Conservation (phyloP, 805 yeast species). For the Lipomyces anomalus region DNA sequence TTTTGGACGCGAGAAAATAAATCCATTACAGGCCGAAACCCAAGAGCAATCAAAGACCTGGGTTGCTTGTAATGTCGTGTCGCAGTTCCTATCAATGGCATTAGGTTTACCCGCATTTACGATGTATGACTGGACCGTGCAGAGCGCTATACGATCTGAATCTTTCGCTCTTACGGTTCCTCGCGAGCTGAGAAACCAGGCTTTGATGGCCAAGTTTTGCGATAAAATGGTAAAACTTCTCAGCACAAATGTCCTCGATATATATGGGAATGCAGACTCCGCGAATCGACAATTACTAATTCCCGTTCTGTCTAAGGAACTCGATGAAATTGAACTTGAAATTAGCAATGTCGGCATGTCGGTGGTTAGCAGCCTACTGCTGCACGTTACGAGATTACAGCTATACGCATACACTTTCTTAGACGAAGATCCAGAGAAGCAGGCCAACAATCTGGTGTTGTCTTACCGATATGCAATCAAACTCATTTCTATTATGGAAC, state of each 20-base stretch:
- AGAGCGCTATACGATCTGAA: conserved; percentile 42
- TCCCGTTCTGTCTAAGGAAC: conserved; percentile 60
- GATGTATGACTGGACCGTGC: conserved; percentile 67
- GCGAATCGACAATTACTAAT: conserved; percentile 71
- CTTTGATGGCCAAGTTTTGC: conserved; percentile 78
- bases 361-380: conserved; percentile 61
- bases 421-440: conserved; percentile 51
- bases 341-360: conserved; percentile 51
- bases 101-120: conserved; percentile 94
- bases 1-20: conserved; percentile 43
- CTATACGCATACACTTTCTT: conserved; percentile 74
- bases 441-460: conserved; percentile 67
- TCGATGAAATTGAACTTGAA: conserved; percentile 68
- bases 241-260: conserved; percentile 63
- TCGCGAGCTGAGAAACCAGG: conserved; percentile 61
- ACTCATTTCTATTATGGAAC: conserved; percentile 32
- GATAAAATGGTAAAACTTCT: conserved; percentile 76
- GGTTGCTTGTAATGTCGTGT: conserved; percentile 87
- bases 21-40: conserved; percentile 33
- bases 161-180: conserved; percentile 46
- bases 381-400: conserved; percentile 74
- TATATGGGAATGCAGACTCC: conserved; percentile 57
- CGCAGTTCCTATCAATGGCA: conserved; percentile 84
- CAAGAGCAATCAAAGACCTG: conserved; percentile 84
- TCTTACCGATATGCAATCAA: conserved; percentile 71